Evolutionary conservation across 1,284 basidiomycete species (phyloP).

Genomic region (Ganoderma sp.): DNA sequence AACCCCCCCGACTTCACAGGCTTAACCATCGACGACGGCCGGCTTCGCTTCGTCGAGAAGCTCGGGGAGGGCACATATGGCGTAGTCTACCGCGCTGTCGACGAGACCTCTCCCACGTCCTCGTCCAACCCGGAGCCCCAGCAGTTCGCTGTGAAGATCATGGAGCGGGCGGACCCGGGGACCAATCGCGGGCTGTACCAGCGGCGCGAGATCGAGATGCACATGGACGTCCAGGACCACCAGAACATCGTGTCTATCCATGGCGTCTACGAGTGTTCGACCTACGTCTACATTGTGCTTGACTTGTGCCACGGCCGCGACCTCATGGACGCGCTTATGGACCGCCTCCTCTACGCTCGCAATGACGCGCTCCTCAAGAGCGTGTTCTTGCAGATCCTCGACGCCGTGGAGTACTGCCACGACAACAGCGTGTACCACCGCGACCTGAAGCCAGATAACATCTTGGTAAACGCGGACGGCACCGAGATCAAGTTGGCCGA

Average conservation of each 20-base stretch:
- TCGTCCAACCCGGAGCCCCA: constrained; percentile 39
- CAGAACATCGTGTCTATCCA: constrained; percentile 63
- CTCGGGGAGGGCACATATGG: constrained; percentile 45
- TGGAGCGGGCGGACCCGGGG: constrained; percentile 60
- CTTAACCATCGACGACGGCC: constrained; percentile 38
- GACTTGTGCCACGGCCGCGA: constrained; percentile 69
- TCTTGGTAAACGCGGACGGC: constrained; percentile 57
- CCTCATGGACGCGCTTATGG: constrained; percentile 65
- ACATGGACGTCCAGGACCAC: constrained; percentile 60
- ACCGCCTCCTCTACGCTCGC: constrained; percentile 52
- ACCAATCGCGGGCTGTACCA: constrained; percentile 32
- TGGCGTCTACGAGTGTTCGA: constrained; percentile 59
- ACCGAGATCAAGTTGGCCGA: constrained; percentile 60
- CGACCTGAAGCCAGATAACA: constrained; percentile 78
- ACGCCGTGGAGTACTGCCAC: constrained; percentile 67
- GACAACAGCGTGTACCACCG: constrained; percentile 66
- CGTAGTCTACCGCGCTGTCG: constrained; percentile 44
- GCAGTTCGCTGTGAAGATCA: constrained; percentile 66
- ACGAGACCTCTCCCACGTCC: constrained; percentile 58
- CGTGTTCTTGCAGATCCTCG: constrained; percentile 65
- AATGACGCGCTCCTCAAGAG: constrained; percentile 54
- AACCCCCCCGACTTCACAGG: constrained; percentile 34
- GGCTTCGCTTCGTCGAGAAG: constrained; percentile 52
- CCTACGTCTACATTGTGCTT: constrained; percentile 64
- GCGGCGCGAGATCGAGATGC: constrained; percentile 45